phyloP scores from a whole-genome alignment of 805 yeast genomes.

The Komagataella phaffii region DNA sequence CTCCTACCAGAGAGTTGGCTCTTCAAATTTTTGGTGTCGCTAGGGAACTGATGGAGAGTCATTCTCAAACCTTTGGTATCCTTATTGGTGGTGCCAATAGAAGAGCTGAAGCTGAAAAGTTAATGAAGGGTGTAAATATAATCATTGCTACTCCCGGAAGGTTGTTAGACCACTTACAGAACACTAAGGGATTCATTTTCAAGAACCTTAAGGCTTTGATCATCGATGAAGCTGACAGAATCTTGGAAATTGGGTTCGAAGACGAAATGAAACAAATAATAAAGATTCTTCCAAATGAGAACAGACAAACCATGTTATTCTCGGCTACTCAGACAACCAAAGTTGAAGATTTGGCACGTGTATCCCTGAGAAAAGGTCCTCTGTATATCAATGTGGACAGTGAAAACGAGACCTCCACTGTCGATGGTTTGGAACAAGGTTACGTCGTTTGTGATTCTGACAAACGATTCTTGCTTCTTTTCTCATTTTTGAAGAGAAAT shows the following conservation, averaged over 20 bases:
- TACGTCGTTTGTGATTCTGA: slow-evolving; percentile 96
- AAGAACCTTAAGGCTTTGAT: slow-evolving; percentile 88
- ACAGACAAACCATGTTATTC: slow-evolving; percentile 91
- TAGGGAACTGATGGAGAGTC: slow-evolving; percentile 79
- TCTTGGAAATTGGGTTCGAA: slow-evolving; percentile 94
- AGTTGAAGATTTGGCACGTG: slow-evolving; percentile 96
- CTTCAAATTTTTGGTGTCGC: slow-evolving; percentile 97
- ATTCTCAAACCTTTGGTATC: slow-evolving; percentile 89
- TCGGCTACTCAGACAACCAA: slow-evolving; percentile 99
- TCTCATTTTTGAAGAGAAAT: slow-evolving; percentile 89
- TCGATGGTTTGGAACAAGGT: slow-evolving; percentile 95
- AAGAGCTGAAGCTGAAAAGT: slow-evolving; percentile 92
- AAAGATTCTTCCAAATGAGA: slow-evolving; percentile 82
- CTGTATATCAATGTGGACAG: slow-evolving; percentile 85
- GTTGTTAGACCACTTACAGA: slow-evolving; percentile 89
- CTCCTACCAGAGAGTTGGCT: slow-evolving; percentile 97
- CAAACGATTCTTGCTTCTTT: slow-evolving; percentile 77
- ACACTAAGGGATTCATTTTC: slow-evolving; percentile 87
- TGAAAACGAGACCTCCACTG: slow-evolving; percentile 76
- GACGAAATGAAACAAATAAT: slow-evolving; percentile 98
- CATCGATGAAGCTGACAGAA: slow-evolving; percentile 97
- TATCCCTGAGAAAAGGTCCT: slow-evolving; percentile 89
- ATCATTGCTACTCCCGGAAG: slow-evolving; percentile 97
- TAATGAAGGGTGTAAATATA: slow-evolving; percentile 85
- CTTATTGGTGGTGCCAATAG: slow-evolving; percentile 98